Percentiles rank a stretch among this genome's conserved stretches.
phyloP scores from a whole-genome alignment of 2,329 filamentous ascomycete genomes.

The Cercospora sojina region DNA sequence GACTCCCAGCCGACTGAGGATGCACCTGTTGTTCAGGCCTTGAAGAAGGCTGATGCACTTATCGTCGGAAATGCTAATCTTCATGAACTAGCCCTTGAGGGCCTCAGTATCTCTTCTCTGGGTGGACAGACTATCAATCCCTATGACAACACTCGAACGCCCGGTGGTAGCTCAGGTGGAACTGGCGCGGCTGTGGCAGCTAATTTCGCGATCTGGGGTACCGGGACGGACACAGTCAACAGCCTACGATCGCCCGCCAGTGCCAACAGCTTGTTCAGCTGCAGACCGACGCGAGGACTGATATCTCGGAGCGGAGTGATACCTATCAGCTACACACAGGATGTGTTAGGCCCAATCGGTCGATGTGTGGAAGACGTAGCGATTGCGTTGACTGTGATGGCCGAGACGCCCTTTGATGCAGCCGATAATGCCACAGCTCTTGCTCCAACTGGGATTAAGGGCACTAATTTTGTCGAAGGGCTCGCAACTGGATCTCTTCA shows the following conservation, averaged over 20 bases:
- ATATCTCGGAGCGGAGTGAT: conserved; percentile 34
- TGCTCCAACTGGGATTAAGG: conserved; percentile 44
- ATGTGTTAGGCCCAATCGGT: conserved; percentile 36
- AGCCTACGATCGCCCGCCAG: conserved; percentile 61
- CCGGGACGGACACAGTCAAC: conserved; percentile 52
- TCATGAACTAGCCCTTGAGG: conserved; percentile 64
- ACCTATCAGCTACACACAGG: conserved; percentile 38
- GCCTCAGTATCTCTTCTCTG: conserved; percentile 60
- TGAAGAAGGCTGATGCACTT: conserved; percentile 38
- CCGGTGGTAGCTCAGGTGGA: conserved; percentile 64
- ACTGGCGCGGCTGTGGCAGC: conserved; percentile 60
- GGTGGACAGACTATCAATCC: conserved; percentile 66
- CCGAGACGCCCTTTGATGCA: conserved; percentile 52
- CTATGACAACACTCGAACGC: conserved; percentile 64
- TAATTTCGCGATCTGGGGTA: conserved; percentile 55
- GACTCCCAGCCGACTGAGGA: conserved; percentile 46
- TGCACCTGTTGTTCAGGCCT: conserved; percentile 32
- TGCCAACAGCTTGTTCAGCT: conserved; percentile 60
- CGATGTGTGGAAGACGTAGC: conserved; percentile 38
- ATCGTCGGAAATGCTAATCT: conserved; percentile 43
- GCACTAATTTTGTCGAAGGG: conserved; percentile 50
- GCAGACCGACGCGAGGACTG: conserved; percentile 49
- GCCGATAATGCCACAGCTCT: conserved; percentile 55
- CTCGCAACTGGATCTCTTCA: conserved; percentile 40
- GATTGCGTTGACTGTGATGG: conserved; percentile 40